Evolutionary conservation across 2,329 filamentous ascomycete species (phyloP).

Genomic region (Botrytis elliptica): DNA sequence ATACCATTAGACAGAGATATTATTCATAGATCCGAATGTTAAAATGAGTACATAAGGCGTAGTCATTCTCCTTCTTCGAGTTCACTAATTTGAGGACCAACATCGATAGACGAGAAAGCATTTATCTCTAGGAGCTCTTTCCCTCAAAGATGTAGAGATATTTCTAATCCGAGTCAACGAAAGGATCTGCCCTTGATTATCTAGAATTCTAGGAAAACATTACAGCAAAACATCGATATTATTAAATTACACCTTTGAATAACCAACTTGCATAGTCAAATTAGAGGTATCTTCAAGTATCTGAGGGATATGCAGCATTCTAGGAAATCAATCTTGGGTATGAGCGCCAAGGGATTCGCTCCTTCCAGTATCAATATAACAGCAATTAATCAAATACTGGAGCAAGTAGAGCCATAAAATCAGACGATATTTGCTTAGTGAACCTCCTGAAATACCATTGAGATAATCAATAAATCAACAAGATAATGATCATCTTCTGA

Average conservation of each 20-base stretch:
- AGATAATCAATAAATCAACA: neutral
- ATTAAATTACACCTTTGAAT: neutral
- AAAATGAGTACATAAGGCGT: neutral
- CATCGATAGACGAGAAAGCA: neutral
- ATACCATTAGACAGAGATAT: neutral
- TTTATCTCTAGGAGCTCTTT: neutral
- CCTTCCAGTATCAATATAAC: neutral
- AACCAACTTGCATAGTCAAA: neutral
- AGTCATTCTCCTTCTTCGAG: neutral
- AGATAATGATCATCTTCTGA: neutral
- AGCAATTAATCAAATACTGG: neutral
- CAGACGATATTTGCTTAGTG: neutral
- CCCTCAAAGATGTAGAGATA: neutral
- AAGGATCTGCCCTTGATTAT: neutral
- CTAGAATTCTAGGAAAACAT: neutral
- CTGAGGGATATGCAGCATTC: neutral
- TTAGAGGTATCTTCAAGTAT: neutral
- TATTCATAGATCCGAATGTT: neutral
- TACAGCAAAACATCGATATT: neutral
- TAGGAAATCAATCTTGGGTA: neutral
- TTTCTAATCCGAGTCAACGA: neutral
- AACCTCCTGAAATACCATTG: neutral
- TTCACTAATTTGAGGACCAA: neutral
- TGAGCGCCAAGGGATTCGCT: neutral
- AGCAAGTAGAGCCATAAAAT: neutral